Evolutionary conservation across 129 eudicot species (phyloP), one percentile per base, ranked within the genome.

Genomic region (Deinandra increscens): DNA sequence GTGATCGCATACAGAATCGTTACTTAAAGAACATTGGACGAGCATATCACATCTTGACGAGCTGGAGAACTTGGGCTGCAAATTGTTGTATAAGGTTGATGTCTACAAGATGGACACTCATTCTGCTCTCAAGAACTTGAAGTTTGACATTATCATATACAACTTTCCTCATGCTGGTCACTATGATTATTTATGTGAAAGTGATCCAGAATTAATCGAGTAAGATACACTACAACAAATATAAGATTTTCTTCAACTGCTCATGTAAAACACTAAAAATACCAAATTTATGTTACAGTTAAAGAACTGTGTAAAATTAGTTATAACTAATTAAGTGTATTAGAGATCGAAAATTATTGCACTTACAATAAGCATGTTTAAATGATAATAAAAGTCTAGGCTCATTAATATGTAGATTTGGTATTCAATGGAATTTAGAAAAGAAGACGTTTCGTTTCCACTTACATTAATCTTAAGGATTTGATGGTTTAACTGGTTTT

Each of bases 141-240:
- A 75, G 54, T 82, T 82, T 20, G 81, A 82, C 58, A 26, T 75
- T 11, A 75, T 75, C 36, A 43, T 82, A 46, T 83, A 22, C 55
- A 79, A 83, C 58, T 83, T 83, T 9, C 87, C 84, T 2, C 87
- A 83, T 71, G 87, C 81, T 1, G 87, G 87, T 4, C 78, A 69
- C 17, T 74, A 26, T 44, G 4, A 26, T 65, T 5, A 44, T 74
- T 34, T 73, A 48, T 2, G 41, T 10, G 80, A 82, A 70, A 33
- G 46, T 15, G 46, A 65, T 45, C 15, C 0, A 0, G 68, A 19
- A 1, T 74, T 78, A 64, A 78, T 78, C 34, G 23, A 74, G 80
- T 67, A 81, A 72, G 80, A 53, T 65, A 33, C 1, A 15, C 0
- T 18, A 2, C 8, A 34, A 7, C 19, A 3, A 6, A 4, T 8